A percentile compares a stretch with the other conserved stretches of the same genome.
Evolutionary conservation across 805 yeast species (phyloP).

Genomic region (Starmerella apicola): DNA sequence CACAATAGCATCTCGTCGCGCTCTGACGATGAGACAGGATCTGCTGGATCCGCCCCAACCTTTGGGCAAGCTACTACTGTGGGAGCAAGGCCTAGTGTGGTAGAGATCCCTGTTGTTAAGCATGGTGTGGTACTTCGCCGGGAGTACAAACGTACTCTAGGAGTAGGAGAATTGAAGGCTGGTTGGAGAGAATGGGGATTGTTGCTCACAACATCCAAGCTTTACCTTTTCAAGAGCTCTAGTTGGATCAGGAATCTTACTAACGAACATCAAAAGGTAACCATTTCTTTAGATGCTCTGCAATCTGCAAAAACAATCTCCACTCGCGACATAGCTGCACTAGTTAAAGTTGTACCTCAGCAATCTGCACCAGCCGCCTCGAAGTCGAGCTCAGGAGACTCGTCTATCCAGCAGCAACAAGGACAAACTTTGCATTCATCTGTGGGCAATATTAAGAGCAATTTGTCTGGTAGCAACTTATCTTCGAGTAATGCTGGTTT

Average conservation of each 20-base stretch:
- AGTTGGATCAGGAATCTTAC: slow-evolving; percentile 23
- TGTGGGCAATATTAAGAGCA: no score
- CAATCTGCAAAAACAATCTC: slow-evolving; percentile 28
- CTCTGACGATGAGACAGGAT: slow-evolving; percentile 8
- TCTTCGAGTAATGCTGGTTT: neutral
- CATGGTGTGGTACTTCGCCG: slow-evolving; percentile 29
- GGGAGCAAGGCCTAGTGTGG: slow-evolving; percentile 31
- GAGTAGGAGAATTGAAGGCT: slow-evolving; percentile 20
- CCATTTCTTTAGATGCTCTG: slow-evolving; percentile 29
- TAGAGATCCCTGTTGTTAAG: slow-evolving; percentile 30
- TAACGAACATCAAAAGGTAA: slow-evolving; percentile 15
- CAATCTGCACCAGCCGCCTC: neutral
- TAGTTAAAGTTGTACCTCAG: slow-evolving; percentile 10
- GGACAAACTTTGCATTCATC: neutral
- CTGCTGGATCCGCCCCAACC: slow-evolving; percentile 23
- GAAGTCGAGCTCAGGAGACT: neutral
- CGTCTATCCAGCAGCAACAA: neutral
- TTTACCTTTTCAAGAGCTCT: slow-evolving; percentile 31
- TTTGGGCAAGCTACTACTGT: slow-evolving; percentile 17
- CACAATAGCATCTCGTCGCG: neutral
- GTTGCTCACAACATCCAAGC: slow-evolving; percentile 31
- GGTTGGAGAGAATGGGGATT: slow-evolving; percentile 34
- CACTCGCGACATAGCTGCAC: slow-evolving; percentile 34
- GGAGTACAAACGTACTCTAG: slow-evolving; percentile 25
- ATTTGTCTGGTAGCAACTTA: neutral